Evolutionary conservation across 495 filamentous ascomycete species (phyloP), one percentile per base, ranked within the genome.

Genomic region (Sphaerosporella brunnea): DNA sequence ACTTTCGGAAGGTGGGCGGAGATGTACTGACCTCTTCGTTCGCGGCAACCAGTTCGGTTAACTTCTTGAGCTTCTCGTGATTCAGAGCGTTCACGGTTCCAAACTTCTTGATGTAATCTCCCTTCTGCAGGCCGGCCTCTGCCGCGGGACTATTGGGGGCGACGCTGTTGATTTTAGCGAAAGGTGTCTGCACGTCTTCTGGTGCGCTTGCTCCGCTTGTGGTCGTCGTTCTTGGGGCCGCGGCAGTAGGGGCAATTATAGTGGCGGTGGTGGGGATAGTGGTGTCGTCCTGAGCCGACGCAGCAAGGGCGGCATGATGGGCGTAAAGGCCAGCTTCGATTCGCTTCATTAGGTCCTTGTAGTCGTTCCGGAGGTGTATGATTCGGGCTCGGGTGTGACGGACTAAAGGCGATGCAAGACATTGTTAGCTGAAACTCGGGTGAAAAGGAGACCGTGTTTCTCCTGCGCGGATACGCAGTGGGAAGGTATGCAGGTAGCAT

Each of bases 91-190:
- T 79, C 18, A 82, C 80, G 50, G 68, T 74, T 36, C 88, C 92
- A 68, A 99, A 94, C 60, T 73, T 75, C 50, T 77, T 74, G 51
- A 99, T 75, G 48, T 70, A 63, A 64, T 99, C 92, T n/a, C 85
- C 88, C 15, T 71, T 65, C 62, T 75, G 79, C 57, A 99, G 64
- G 10, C 92, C 92, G 10, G 92, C 87, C 41, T 73, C 63, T 21
- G 79, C 78, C 19, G 92, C 92, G 19, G 92, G 92, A 57, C 87
- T 93, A 18, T 71, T 72, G 4, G 70, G 56, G 21, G 76, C 78
- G 18, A 99, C 81, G 32, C 72, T 80, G 53, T 93, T 95, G 50
- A 99, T 80, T 58, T 73, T 90, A 16, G 92, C 92, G 60, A 99
- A 99, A 1, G 85, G 77, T 36, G 70, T 70, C 34, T 80, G 79